Evolutionary conservation across 257 asterid genomes (phyloP).

Genomic region (Galeopsis tetrahit): DNA sequence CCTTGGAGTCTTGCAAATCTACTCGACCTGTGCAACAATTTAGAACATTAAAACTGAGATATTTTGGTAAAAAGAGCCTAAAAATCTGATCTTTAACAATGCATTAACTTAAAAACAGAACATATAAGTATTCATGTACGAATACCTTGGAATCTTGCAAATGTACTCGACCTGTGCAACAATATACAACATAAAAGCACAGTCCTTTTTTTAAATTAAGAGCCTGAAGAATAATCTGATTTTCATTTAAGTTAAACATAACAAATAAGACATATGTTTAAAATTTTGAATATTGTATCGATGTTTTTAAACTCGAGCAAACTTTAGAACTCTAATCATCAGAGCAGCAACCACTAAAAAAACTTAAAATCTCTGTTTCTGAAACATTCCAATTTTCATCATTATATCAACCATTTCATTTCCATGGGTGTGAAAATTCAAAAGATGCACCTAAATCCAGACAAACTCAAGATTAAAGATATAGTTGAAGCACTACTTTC

Average conservation of each 20-base stretch:
- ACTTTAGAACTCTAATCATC: neutral
- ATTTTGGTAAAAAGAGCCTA: constrained; percentile 1
- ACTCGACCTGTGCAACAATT: constrained; percentile 65
- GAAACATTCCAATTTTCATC: neutral
- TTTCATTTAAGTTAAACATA: neutral
- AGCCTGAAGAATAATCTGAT: constrained; percentile 6
- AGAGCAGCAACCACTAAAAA: neutral
- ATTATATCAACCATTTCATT: constrained; percentile 11
- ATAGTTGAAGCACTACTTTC: constrained; percentile 16
- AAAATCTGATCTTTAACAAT: neutral
- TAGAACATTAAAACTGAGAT: neutral
- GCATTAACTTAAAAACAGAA: neutral
- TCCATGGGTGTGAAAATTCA: constrained; percentile 6
- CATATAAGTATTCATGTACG: constrained; percentile 13
- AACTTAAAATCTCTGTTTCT: constrained; percentile 14
- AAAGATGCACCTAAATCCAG: constrained; percentile 11
- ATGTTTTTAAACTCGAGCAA: constrained; percentile 12
- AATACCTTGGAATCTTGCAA: constrained; percentile 68
- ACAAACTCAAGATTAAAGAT: constrained; percentile 14
- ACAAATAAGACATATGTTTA: too few species aligned
- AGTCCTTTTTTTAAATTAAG: neutral
- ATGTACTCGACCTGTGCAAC: constrained; percentile 73
- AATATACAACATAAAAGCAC: constrained; percentile 4
- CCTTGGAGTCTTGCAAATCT: constrained; percentile 82
- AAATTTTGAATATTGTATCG: neutral